Evolutionary conservation across 305 asterid species (phyloP).

Genomic region (Fraxinus albicans): DNA sequence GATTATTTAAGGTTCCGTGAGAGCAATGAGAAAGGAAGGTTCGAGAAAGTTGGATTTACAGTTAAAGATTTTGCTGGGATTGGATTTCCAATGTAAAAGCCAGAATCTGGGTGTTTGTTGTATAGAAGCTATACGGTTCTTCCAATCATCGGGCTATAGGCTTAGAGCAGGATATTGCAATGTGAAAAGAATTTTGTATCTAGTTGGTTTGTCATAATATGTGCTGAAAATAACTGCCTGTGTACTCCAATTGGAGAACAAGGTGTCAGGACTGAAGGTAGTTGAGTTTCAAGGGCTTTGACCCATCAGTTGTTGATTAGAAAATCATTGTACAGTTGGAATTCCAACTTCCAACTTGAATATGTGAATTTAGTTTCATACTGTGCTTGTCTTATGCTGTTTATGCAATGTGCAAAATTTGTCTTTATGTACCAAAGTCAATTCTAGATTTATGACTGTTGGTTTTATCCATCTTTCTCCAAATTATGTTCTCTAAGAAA

Average conservation of each 20-base stretch:
- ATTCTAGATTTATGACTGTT: neutral
- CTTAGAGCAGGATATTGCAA: conserved; percentile 22
- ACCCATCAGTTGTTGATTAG: conserved; percentile 3
- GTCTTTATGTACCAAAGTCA: conserved; percentile 21
- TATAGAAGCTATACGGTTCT: neutral
- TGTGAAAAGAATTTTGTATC: conserved; percentile 13
- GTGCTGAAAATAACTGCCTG: conserved; percentile 19
- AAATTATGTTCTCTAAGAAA: neutral
- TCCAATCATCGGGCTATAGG: conserved; percentile 10
- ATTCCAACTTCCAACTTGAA: conserved; percentile 35
- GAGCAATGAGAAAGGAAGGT: conserved; percentile 61
- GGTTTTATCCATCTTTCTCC: conserved; percentile 9
- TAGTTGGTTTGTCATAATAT: conserved; percentile 22
- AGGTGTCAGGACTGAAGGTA: conserved; percentile 15
- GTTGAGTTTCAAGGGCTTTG: conserved; percentile 26
- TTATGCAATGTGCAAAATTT: conserved; percentile 15
- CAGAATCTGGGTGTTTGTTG: conserved; percentile 22
- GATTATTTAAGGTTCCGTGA: conserved; percentile 60
- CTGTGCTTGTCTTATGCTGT: conserved; percentile 20
- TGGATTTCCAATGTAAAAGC: conserved; percentile 9
- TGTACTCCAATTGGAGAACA: conserved; percentile 28
- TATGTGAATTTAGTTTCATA: conserved; percentile 22
- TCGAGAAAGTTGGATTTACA: conserved; percentile 71
- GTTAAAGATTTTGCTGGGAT: conserved; percentile 65
- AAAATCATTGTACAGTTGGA: conserved; percentile 39